Evolutionary conservation across 2,329 filamentous ascomycete genomes (phyloP), one percentile per base, ranked within the genome.

Genomic region (Nannizziopsis arthrosporioides): DNA sequence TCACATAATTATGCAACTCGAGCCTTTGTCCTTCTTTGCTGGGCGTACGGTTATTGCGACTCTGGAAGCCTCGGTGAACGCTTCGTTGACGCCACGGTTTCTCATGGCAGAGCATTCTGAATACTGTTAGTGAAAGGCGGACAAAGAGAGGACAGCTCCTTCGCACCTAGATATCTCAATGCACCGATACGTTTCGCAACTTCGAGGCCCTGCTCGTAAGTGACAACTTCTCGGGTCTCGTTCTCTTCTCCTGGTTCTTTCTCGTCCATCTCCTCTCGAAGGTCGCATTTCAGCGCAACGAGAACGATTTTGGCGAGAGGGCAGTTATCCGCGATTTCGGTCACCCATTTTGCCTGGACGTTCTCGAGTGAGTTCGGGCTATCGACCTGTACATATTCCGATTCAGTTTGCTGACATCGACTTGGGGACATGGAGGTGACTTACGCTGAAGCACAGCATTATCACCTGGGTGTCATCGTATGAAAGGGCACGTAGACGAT

Each of bases 381-480:
- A 69, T 98, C 92, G 64, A 96, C 76, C 76, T 78, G 52, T 54
- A n/a, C 9, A 39, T n/a, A n/a, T 19, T 8, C 19, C 12, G 31
- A 12, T 32, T 38, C 31, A 7, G 17, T 48, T 30, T 44, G 42
- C 18, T 5, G 22, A 34, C n/a, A 35, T 12, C n/a, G 10, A 39
- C 48, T 30, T 31, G 44, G 19, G 15, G 18, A 6, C 11, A 31
- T n/a, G 14, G n/a, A 8, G 15, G 5, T 14, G 22, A n/a, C 71
- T 52, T 65, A 76, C 85, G 59, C 85, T 92, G 71, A 96, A 98
- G 74, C 92, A 98, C 57, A 98, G 85, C 84, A 98, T 95, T 60
- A 98, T 94, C 39, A 93, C 81, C 63, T 98, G 92, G 46, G 92
- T 98, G 64, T 98, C 92, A 75, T 89, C 92, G 68, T 98, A 98